Percentiles rank a stretch among this genome's conserved stretches.
Conservation (phyloP, 495 filamentous ascomycete species). For the Cryomyces minteri region DNA sequence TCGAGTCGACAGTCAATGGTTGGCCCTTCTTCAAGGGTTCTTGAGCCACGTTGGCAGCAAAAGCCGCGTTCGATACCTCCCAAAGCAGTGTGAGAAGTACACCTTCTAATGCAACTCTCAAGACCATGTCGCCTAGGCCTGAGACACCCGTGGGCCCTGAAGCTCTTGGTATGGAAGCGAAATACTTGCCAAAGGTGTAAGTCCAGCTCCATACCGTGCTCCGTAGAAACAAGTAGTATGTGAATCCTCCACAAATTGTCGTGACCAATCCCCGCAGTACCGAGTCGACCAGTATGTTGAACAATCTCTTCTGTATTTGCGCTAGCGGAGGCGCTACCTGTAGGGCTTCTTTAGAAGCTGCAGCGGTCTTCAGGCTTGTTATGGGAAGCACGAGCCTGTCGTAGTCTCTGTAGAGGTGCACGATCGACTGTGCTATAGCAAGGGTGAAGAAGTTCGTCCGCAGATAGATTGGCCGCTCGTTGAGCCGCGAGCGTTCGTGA, state of each 20-base stretch:
- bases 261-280: conserved; percentile 21
- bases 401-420: conserved; percentile 57
- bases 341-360: neutral
- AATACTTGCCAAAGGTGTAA: conserved; percentile 45
- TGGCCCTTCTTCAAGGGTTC: conserved; percentile 66
- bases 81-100: conserved; percentile 50
- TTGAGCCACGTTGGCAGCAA: conserved; percentile 57
- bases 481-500: conserved; percentile 60
- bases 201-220: conserved; percentile 44
- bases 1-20: conserved; percentile 67
- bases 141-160: conserved; percentile 28
- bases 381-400: conserved; percentile 43
- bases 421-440: conserved; percentile 44
- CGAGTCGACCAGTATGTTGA: neutral
- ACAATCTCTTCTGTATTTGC: neutral
- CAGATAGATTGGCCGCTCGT: conserved; percentile 74
- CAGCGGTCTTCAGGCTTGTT: conserved; percentile 4
- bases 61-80: conserved; percentile 56
- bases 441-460: conserved; percentile 48
- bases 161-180: conserved; percentile 54
- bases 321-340: neutral
- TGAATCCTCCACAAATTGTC: conserved; percentile 28
- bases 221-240: conserved; percentile 50
- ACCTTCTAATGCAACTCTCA: conserved; percentile 43
- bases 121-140: conserved; percentile 22